These are phyloP conservation scores for Candida hungchunana DNA, from an alignment of 805 yeast genomes.

Conservation along the genomic window DNA sequence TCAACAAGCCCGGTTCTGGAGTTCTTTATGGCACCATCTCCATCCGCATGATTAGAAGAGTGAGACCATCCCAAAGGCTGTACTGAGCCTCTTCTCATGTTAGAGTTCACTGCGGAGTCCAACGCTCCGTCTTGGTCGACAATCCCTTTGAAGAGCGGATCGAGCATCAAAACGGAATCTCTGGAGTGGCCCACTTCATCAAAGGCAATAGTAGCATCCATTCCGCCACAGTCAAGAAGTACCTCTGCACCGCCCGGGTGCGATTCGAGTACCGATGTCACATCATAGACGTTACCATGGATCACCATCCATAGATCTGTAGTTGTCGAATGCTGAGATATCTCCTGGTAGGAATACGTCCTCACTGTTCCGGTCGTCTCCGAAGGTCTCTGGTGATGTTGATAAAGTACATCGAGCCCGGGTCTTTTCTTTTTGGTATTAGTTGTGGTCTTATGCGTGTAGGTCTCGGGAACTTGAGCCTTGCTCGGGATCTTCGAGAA, in stretches of 20 bases:
- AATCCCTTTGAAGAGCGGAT: constrained; percentile 67
- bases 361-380: not conserved
- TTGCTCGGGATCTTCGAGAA: constrained; percentile 3
- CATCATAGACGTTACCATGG: constrained; percentile 75
- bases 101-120: constrained; percentile 2
- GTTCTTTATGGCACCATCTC: constrained; percentile 8
- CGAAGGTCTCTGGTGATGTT: not conserved
- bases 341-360: constrained; percentile 15
- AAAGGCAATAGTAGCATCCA: constrained; percentile 75
- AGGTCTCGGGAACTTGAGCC: constrained; percentile 4
- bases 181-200: constrained; percentile 97
- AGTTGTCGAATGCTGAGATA: constrained; percentile 17
- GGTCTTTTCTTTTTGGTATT: constrained; percentile 12
- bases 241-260: constrained; percentile 78
- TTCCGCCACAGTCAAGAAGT: constrained; percentile 69
- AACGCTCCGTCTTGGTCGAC: constrained; percentile 39
- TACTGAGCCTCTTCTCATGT: not conserved
- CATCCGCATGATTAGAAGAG: constrained; percentile 2
- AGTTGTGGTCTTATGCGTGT: constrained; percentile 12
- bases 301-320: constrained; percentile 77
- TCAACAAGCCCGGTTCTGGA: constrained; percentile 9
- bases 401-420: not conserved
- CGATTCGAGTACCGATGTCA: constrained; percentile 58
- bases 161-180: constrained; percentile 79
- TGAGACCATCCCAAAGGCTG: not conserved